These are phyloP conservation scores for Aphanomyces euteiches DNA, from an alignment of 352 stramenopile species.

Conservation along the genomic window DNA sequence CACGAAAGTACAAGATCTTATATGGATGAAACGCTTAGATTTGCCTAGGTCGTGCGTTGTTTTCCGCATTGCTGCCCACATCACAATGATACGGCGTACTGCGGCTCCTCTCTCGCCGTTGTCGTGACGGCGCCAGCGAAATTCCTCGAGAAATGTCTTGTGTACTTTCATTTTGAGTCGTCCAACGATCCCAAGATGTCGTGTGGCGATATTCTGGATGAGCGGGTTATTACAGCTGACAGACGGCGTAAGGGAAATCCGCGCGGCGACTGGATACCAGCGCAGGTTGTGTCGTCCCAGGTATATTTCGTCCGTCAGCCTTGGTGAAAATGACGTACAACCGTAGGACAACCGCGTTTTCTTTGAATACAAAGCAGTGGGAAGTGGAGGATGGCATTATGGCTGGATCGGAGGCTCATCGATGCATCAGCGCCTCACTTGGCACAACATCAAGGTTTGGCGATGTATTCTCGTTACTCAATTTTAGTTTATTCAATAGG, in stretches of 20 bases:
- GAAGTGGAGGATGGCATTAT: constrained; percentile 16
- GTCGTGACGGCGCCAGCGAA: not conserved
- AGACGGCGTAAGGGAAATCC: not conserved
- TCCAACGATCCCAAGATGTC: constrained; percentile 6
- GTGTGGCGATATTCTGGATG: constrained; percentile 6
- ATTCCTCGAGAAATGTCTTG: not conserved
- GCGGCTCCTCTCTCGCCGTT: constrained; percentile 6
- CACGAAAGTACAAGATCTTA: constrained; percentile 14
- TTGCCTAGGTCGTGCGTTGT: constrained; percentile 16
- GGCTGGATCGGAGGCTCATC: constrained; percentile 21
- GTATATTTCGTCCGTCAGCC: not conserved
- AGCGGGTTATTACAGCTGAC: not conserved
- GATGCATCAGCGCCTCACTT: constrained; percentile 25
- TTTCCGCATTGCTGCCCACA: constrained; percentile 30
- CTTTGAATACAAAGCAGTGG: not conserved
- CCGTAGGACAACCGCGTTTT: not conserved
- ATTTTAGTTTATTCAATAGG: no score
- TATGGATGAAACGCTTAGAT: not conserved
- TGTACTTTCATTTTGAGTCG: constrained; percentile 21
- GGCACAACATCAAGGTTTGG: constrained; percentile 7
- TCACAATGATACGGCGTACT: constrained; percentile 4
- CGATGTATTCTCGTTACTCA: not conserved
- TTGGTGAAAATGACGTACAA: not conserved
- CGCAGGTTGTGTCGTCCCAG: not conserved
- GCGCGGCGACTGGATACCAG: constrained; percentile 5